phyloP scores from a whole-genome alignment of 371 early-diverging fungal species.

The Mucor mucedo region DNA sequence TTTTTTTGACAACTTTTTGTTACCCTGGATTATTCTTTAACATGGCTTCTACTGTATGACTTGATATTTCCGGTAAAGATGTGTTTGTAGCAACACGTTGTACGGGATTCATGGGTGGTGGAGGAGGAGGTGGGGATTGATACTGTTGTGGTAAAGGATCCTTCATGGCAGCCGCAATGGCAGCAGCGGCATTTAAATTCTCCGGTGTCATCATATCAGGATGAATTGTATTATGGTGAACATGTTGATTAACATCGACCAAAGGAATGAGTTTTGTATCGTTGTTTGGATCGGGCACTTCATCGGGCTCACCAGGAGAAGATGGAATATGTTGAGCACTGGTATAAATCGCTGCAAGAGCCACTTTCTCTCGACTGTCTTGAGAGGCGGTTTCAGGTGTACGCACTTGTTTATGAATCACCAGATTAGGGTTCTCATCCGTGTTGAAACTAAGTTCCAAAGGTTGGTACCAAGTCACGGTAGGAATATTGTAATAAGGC shows the following conservation, averaged over 20 bases:
- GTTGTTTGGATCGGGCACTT: conserved; percentile 13
- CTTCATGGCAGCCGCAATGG: conserved; percentile 11
- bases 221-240: background rate
- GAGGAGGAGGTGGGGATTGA: background rate
- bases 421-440: conserved; percentile 7
- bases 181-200: conserved; percentile 13
- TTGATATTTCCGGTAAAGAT: conserved; percentile 2
- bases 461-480: conserved; percentile 28
- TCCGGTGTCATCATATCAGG: background rate
- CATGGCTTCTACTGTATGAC: conserved; percentile 16
- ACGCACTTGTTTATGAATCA: conserved; percentile 5
- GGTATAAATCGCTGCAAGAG: conserved; percentile 35
- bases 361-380: conserved; percentile 24
- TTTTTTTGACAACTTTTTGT: background rate
- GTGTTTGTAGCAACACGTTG: background rate
- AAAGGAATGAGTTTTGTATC: conserved; percentile 9
- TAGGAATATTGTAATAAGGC: conserved; percentile 1
- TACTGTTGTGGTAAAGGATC: conserved; percentile 1
- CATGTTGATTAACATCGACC: background rate
- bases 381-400: conserved; percentile 24
- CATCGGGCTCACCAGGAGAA: conserved; percentile 41
- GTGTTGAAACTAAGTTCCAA: conserved; percentile 8
- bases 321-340: conserved; percentile 38
- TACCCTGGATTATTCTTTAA: conserved; percentile 23
- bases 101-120: background rate